Conservation (phyloP, 441 rosid genomes). For the Gossypium trilobum region DNA sequence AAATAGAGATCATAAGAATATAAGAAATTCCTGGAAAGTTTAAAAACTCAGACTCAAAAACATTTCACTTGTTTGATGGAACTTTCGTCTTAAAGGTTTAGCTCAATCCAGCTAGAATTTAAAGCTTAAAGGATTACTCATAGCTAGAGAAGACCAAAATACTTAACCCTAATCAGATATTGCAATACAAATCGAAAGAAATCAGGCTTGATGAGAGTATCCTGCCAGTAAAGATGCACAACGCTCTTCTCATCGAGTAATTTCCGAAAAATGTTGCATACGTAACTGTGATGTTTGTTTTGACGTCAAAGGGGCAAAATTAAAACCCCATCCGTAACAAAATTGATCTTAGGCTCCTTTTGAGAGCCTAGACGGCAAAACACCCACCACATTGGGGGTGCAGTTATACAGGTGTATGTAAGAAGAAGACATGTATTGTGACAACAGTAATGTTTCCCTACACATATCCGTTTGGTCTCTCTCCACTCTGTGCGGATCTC, state of each 20-base stretch:
- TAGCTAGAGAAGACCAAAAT: background rate
- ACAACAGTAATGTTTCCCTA: background rate
- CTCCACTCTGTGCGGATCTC: constrained; percentile 46
- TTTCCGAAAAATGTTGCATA: background rate
- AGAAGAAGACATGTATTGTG: background rate
- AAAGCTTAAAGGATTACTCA: background rate
- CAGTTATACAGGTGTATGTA: background rate
- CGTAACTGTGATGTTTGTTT: background rate
- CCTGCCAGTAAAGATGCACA: background rate
- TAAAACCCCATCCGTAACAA: background rate
- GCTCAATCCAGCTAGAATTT: background rate
- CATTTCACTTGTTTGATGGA: background rate
- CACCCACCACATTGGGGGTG: background rate
- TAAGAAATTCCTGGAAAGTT: background rate
- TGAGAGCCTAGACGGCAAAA: background rate
- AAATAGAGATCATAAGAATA: background rate
- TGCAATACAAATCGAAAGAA: background rate
- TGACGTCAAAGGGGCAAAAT: background rate
- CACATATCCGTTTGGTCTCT: constrained; percentile 44
- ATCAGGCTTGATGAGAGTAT: background rate
- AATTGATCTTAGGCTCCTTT: background rate
- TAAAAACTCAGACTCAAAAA: background rate
- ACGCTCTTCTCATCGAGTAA: background rate
- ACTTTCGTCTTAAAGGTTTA: background rate
- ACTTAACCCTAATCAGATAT: background rate